Conservation (phyloP, 371 early-diverging fungal species). For the Vairimorpha ceranae region DNA sequence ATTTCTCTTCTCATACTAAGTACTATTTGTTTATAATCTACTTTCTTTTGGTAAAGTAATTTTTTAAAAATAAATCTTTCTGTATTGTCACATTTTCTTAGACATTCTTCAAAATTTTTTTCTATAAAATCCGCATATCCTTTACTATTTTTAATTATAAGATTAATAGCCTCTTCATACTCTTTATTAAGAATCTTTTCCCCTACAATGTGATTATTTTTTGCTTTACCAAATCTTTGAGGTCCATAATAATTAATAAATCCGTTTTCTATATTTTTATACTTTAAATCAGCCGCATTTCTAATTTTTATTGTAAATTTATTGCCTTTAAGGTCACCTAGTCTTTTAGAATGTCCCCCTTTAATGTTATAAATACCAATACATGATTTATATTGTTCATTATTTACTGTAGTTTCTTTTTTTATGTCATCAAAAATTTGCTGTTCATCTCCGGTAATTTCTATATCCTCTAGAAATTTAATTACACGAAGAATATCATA, state of each 20-base stretch:
- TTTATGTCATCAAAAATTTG: not conserved
- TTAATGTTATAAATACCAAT: slow-evolving; percentile 41
- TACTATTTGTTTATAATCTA: slow-evolving; percentile 39
- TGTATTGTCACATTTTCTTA: slow-evolving; percentile 4
- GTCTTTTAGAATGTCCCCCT: slow-evolving; percentile 23
- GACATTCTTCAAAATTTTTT: slow-evolving; percentile 13
- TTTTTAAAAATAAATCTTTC: slow-evolving; percentile 51
- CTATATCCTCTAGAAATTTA: slow-evolving; percentile 7
- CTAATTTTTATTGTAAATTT: slow-evolving; percentile 52
- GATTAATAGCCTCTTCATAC: slow-evolving; percentile 64
- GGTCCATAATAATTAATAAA: slow-evolving; percentile 95
- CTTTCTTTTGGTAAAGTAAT: slow-evolving; percentile 8
- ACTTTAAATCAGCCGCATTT: not conserved
- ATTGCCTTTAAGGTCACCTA: slow-evolving; percentile 52
- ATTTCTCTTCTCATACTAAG: slow-evolving; percentile 67
- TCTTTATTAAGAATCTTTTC: slow-evolving; percentile 69
- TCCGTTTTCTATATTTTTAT: not conserved
- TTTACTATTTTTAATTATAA: slow-evolving; percentile 44
- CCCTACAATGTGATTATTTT: slow-evolving; percentile 79
- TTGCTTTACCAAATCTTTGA: slow-evolving; percentile 88
- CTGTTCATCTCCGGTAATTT: not conserved
- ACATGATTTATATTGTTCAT: not conserved
- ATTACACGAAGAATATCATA: not conserved
- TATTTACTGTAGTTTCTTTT: not conserved
- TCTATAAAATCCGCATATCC: slow-evolving; percentile 22